A percentile compares a stretch with the other conserved stretches of the same genome.
Conservation (phyloP, 2,329 filamentous ascomycete species). For the Diaporthe ampelina region DNA sequence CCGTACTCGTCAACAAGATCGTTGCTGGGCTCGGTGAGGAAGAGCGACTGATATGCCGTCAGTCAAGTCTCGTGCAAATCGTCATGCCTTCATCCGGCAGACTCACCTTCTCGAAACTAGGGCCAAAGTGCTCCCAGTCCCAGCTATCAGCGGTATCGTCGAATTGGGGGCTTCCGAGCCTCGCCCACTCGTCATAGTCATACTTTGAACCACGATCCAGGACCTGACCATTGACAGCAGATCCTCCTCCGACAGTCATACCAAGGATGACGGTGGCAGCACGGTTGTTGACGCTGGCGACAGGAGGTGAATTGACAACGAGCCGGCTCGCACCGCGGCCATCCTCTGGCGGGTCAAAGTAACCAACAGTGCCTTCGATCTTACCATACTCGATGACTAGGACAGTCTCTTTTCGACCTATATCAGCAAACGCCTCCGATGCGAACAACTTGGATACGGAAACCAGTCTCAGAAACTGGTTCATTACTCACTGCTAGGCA, state of each 20-base stretch:
- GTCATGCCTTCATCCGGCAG: background rate
- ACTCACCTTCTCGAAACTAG: constrained; percentile 19
- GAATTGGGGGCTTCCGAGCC: constrained; percentile 1
- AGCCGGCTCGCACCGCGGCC: constrained; percentile 12
- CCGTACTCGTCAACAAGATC: constrained; percentile 11
- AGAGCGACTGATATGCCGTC: constrained; percentile 3
- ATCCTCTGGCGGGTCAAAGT: constrained; percentile 16
- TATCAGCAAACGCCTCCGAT: background rate
- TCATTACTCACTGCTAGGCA: background rate
- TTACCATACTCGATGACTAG: constrained; percentile 52
- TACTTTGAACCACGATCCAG: constrained; percentile 24
- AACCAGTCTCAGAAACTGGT: background rate
- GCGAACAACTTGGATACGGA: background rate
- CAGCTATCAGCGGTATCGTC: background rate
- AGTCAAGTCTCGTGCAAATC: background rate
- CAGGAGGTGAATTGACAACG: background rate
- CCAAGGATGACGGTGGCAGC: background rate
- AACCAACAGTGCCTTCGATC: constrained; percentile 14
- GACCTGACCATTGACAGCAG: constrained; percentile 13
- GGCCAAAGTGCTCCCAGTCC: constrained; percentile 25
- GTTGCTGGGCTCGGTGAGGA: background rate
- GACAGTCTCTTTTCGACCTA: constrained; percentile 48
- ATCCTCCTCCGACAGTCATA: constrained; percentile 22
- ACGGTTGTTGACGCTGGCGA: constrained; percentile 14
- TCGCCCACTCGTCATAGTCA: constrained; percentile 28